Conservation (phyloP, 352 stramenopile genomes). For the Paralagenidium karlingii region DNA sequence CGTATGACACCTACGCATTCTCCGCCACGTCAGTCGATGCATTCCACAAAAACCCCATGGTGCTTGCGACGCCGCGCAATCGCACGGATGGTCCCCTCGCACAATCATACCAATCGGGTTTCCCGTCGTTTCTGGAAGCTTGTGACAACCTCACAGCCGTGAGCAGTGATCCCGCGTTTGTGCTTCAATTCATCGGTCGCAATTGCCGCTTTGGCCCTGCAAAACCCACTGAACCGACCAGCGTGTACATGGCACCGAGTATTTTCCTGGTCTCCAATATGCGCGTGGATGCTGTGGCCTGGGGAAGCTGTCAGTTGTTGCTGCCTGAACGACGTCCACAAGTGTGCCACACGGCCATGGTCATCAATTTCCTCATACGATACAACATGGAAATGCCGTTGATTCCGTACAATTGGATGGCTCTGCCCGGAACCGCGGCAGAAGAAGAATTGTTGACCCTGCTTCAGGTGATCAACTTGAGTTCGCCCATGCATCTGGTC, state of each 20-base stretch:
- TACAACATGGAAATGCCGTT: slow-evolving; percentile 11
- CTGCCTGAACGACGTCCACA: slow-evolving; percentile 25
- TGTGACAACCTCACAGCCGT: slow-evolving; percentile 1
- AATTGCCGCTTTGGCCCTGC: slow-evolving; percentile 4
- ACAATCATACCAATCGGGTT: slow-evolving; percentile 1
- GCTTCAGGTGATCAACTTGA: slow-evolving; percentile 42
- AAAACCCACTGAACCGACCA: slow-evolving; percentile 2
- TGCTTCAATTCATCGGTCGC: slow-evolving; percentile 1
- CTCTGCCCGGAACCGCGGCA: slow-evolving; percentile 13
- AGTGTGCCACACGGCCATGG: slow-evolving; percentile 34
- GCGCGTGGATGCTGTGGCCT: slow-evolving; percentile 36
- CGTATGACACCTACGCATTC: slow-evolving; percentile 4
- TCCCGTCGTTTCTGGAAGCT: slow-evolving; percentile 3
- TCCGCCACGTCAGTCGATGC: neutral
- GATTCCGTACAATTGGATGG: slow-evolving; percentile 5
- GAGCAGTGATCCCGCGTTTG: neutral
- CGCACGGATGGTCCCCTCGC: slow-evolving; percentile 4
- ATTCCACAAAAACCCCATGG: slow-evolving; percentile 1
- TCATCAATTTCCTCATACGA: slow-evolving; percentile 23
- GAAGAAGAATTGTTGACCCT: slow-evolving; percentile 27
- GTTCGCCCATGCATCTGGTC: slow-evolving; percentile 18
- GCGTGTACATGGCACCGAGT: slow-evolving; percentile 5
- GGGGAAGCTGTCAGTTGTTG: slow-evolving; percentile 31
- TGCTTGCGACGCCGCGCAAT: neutral
- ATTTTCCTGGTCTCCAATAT: slow-evolving; percentile 28